Percentiles rank a stretch among this genome's conserved stretches.
Conservation (phyloP, 140 eudicot genomes). For the Erigeron philadelphicus region DNA sequence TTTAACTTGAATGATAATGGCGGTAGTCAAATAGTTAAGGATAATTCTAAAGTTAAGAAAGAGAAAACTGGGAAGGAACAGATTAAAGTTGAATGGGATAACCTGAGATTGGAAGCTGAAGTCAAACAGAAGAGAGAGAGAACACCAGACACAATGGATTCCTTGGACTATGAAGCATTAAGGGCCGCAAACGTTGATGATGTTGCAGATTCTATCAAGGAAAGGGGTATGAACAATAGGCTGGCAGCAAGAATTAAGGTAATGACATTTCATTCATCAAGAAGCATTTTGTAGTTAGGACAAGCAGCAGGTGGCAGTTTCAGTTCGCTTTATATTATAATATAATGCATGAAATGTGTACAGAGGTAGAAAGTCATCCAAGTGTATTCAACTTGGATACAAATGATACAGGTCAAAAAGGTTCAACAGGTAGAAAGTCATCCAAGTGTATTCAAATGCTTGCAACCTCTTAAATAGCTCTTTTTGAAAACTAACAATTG, state of each 20-base stretch:
- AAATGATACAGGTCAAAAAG: neutral
- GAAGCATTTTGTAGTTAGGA: constrained; percentile 4
- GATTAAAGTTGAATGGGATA: constrained; percentile 68
- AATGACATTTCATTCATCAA: neutral
- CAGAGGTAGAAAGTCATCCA: neutral
- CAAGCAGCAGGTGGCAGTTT: constrained; percentile 11
- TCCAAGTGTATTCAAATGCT: constrained; percentile 7
- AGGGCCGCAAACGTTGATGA: constrained; percentile 60
- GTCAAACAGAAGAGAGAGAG: constrained; percentile 46
- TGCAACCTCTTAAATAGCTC: constrained; percentile 10
- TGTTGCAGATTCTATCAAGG: constrained; percentile 78
- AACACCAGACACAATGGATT: constrained; percentile 57
- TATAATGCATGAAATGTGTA: neutral
- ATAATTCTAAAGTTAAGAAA: constrained; percentile 36
- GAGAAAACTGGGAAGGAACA: constrained; percentile 42
- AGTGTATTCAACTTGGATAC: neutral
- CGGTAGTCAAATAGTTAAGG: constrained; percentile 15
- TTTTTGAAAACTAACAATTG: neutral
- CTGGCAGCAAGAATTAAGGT: constrained; percentile 93
- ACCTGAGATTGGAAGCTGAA: constrained; percentile 54
- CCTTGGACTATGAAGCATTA: constrained; percentile 89
- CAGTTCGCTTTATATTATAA: neutral
- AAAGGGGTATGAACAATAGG: constrained; percentile 94
- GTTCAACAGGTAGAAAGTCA: neutral
- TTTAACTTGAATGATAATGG: constrained; percentile 27